phyloP scores from a whole-genome alignment of 208 protist genomes.

The Tetramitus jugosus region DNA sequence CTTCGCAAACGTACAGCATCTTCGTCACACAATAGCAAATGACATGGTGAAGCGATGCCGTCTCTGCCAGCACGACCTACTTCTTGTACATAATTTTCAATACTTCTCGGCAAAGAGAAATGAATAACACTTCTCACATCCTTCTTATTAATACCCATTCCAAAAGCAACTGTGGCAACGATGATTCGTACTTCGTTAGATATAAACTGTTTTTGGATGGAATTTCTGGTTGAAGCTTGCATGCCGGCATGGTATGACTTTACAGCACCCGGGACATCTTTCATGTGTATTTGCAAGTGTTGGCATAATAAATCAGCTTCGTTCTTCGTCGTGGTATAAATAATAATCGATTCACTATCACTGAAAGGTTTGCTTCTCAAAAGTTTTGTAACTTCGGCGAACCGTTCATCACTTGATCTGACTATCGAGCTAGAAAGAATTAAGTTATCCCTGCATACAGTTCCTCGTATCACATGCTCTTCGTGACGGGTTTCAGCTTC shows the following conservation, averaged over 20 bases:
- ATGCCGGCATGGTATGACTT: conserved; percentile 29
- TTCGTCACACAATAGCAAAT: conserved; percentile 3
- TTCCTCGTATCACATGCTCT: background rate
- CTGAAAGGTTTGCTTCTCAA: background rate
- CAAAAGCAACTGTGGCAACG: conserved; percentile 71
- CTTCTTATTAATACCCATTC: conserved; percentile 64
- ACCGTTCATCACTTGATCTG: background rate
- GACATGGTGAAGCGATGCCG: conserved; percentile 10
- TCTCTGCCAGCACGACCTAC: conserved; percentile 45
- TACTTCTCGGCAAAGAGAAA: conserved; percentile 31
- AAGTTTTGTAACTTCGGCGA: background rate
- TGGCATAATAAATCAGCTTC: background rate
- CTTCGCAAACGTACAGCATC: background rate
- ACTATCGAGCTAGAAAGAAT: background rate
- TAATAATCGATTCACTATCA: background rate
- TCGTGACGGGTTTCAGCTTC: background rate
- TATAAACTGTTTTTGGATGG: conserved; percentile 43
- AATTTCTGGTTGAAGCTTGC: background rate
- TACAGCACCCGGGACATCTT: background rate
- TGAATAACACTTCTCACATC: conserved; percentile 7
- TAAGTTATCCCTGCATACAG: background rate
- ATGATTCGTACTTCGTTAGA: conserved; percentile 48
- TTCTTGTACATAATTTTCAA: conserved; percentile 46
- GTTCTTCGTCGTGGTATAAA: background rate
- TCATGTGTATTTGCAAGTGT: conserved; percentile 7